phyloP scores from a whole-genome alignment of 495 filamentous ascomycete species.

The Aspergillus baeticus region DNA sequence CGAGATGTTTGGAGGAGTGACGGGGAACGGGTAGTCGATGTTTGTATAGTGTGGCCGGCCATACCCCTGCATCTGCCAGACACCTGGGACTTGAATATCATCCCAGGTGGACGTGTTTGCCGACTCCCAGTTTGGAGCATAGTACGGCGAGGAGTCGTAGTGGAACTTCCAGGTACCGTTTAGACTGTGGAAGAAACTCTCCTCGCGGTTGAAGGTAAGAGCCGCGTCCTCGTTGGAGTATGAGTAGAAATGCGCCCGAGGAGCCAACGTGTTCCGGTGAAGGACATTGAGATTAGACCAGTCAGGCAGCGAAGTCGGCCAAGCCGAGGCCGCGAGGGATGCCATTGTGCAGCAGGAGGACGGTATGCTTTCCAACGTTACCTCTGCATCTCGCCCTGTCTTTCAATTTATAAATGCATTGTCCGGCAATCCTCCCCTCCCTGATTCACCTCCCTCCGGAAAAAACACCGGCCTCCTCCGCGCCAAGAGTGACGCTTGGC shows the following conservation, averaged over 20 bases:
- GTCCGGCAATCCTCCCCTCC: no score
- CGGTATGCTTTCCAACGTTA: no score
- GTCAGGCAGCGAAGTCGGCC: slow-evolving; percentile 34
- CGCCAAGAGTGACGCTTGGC: no score
- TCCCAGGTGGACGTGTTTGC: slow-evolving; percentile 39
- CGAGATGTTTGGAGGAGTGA: slow-evolving; percentile 53
- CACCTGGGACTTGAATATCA: slow-evolving; percentile 57
- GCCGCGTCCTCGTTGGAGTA: slow-evolving; percentile 50
- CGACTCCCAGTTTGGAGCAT: slow-evolving; percentile 40
- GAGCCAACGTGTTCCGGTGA: slow-evolving; percentile 57
- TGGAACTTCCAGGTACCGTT: slow-evolving; percentile 61
- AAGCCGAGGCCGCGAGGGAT: background rate
- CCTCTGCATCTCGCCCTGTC: no score
- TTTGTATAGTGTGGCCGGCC: slow-evolving; percentile 62
- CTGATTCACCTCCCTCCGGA: no score
- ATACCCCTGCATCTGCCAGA: slow-evolving; percentile 66
- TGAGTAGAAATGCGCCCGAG: slow-evolving; percentile 37
- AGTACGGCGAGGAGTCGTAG: slow-evolving; percentile 47
- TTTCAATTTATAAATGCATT: no score
- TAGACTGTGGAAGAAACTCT: slow-evolving; percentile 23
- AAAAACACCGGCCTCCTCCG: no score
- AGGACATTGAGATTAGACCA: slow-evolving; percentile 62
- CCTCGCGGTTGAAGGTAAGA: slow-evolving; percentile 8
- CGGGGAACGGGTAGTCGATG: slow-evolving; percentile 58
- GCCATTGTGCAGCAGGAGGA: no score